Conservation (phyloP, 805 yeast genomes). For the Myxozyma vanderwaltii region DNA sequence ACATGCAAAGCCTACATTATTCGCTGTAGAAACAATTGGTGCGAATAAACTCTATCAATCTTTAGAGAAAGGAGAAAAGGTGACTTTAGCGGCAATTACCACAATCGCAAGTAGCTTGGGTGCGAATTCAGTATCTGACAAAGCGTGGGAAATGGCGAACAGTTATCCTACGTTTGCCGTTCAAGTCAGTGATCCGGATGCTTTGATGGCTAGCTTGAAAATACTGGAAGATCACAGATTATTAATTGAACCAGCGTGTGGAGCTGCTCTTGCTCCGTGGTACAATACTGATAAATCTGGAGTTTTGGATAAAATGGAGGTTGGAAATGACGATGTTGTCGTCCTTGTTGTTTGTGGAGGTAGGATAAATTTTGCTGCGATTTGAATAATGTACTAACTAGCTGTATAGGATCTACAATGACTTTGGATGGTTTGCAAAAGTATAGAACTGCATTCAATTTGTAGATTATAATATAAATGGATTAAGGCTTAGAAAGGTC, state of each 20-base stretch:
- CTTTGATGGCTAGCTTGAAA: slow-evolving; percentile 54
- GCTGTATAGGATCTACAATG: slow-evolving; percentile 5
- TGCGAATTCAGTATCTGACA: slow-evolving; percentile 56
- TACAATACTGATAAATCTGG: slow-evolving; percentile 3
- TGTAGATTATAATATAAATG: neutral
- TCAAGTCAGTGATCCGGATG: slow-evolving; percentile 57
- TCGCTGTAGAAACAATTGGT: slow-evolving; percentile 63
- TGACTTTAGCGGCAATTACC: slow-evolving; percentile 47
- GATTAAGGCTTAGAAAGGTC: too few species aligned
- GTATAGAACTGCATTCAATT: neutral
- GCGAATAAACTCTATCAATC: slow-evolving; percentile 61
- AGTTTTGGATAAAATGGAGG: neutral
- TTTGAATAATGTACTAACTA: neutral
- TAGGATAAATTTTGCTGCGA: neutral
- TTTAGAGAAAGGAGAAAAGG: slow-evolving; percentile 49
- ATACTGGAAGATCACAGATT: slow-evolving; percentile 55
- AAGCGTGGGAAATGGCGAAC: slow-evolving; percentile 52
- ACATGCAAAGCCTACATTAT: slow-evolving; percentile 39
- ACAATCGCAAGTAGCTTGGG: slow-evolving; percentile 69
- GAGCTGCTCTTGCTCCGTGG: slow-evolving; percentile 60
- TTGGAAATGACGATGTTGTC: slow-evolving; percentile 6
- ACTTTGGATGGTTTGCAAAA: slow-evolving; percentile 5
- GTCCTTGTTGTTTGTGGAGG: slow-evolving; percentile 31
- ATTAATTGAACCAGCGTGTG: slow-evolving; percentile 72
- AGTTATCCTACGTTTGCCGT: slow-evolving; percentile 48